Evolutionary conservation across 1,139 yeast species (phyloP).

Genomic region (Sugiyamaella castrensis): DNA sequence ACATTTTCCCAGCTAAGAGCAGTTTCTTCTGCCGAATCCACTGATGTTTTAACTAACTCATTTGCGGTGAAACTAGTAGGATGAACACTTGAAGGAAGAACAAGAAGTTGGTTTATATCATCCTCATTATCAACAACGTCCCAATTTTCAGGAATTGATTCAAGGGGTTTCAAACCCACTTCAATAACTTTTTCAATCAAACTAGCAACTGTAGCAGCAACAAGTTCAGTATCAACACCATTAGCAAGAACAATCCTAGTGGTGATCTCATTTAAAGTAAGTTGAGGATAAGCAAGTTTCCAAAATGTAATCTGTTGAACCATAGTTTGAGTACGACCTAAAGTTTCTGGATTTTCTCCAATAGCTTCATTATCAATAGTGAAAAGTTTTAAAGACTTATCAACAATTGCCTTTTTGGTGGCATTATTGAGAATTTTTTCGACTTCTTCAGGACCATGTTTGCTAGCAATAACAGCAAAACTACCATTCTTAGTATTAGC

Average conservation of each 20-base stretch:
- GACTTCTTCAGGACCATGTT: conserved; percentile 43
- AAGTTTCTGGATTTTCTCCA: conserved; percentile 51
- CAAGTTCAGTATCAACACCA: conserved; percentile 77
- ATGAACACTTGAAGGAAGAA: conserved; percentile 38
- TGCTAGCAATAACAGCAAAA: conserved; percentile 49
- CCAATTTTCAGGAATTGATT: conserved; percentile 28
- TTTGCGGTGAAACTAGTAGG: conserved; percentile 29
- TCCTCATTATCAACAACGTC: conserved; percentile 26
- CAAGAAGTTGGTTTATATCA: conserved; percentile 32
- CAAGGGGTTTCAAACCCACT: conserved; percentile 35
- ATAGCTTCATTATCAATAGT: conserved; percentile 32
- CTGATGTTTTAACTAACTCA: background rate
- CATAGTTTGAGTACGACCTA: conserved; percentile 72
- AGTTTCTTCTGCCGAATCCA: background rate
- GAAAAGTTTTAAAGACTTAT: conserved; percentile 50
- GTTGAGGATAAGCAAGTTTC: conserved; percentile 63
- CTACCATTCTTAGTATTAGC: conserved; percentile 59
- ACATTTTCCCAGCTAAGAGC: conserved; percentile 56
- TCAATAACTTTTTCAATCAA: conserved; percentile 43
- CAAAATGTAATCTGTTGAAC: conserved; percentile 80
- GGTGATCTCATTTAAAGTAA: conserved; percentile 61
- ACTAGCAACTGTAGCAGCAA: conserved; percentile 77
- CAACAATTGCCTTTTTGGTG: conserved; percentile 55
- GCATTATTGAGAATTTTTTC: conserved; percentile 52
- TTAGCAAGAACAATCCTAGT: conserved; percentile 78